Percentiles rank a stretch among this genome's conserved stretches.
phyloP scores from a whole-genome alignment of 1,284 basidiomycete genomes.

The Pulveroboletus sp. region DNA sequence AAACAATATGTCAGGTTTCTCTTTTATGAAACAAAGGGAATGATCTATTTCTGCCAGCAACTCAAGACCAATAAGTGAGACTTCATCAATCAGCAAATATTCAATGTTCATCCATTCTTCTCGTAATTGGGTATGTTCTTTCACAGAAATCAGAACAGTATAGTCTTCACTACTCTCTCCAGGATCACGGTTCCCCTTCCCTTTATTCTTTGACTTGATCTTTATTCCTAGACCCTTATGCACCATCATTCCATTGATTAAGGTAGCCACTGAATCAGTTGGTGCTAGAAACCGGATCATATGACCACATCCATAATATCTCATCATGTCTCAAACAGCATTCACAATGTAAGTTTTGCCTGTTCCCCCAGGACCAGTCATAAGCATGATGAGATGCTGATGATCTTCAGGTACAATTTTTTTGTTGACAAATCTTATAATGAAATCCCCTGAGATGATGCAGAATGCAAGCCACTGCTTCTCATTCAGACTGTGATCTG shows the following conservation, averaged over 20 bases:
- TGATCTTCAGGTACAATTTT: too few species aligned
- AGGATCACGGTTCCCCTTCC: neutral
- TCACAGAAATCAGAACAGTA: neutral
- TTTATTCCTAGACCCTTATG: slow-evolving; percentile 5
- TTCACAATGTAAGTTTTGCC: slow-evolving; percentile 2
- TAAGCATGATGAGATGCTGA: neutral
- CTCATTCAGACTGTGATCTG: neutral
- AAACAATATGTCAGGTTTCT: slow-evolving; percentile 1
- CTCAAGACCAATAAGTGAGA: neutral
- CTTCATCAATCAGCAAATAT: neutral
- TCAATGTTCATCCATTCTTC: slow-evolving; percentile 2
- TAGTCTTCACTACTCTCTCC: neutral
- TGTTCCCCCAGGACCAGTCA: slow-evolving; percentile 2
- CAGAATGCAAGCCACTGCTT: neutral
- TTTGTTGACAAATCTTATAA: too few species aligned
- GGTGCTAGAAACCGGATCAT: slow-evolving; percentile 1
- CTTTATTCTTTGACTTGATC: neutral
- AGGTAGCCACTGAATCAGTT: neutral
- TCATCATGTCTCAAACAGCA: neutral
- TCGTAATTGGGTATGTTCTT: neutral
- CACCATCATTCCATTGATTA: neutral
- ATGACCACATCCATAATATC: neutral
- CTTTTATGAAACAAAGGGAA: slow-evolving; percentile 15
- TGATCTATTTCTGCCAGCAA: slow-evolving; percentile 15
- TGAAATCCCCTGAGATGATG: neutral